Evolutionary conservation across 495 filamentous ascomycete genomes (phyloP).

Genomic region (Parmelia sp.): DNA sequence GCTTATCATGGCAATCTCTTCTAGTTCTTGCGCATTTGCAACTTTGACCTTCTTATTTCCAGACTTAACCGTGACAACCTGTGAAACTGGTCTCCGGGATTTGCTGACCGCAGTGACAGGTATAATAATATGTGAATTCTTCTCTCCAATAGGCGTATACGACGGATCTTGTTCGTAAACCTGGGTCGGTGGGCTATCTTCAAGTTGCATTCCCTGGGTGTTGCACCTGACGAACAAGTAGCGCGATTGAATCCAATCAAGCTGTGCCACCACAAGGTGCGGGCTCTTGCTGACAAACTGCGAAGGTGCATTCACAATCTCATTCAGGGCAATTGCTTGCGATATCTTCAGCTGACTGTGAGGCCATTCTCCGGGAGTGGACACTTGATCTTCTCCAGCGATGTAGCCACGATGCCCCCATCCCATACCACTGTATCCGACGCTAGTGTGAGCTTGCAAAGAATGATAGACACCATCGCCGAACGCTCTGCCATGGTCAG

Average conservation of each 20-base stretch:
- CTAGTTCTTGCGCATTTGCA: constrained; percentile 24
- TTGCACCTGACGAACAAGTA: constrained; percentile 68
- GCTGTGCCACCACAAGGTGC: constrained; percentile 65
- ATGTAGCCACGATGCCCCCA: not conserved
- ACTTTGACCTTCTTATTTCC: constrained; percentile 26
- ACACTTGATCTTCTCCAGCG: constrained; percentile 3
- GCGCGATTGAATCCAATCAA: constrained; percentile 87
- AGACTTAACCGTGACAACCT: constrained; percentile 23
- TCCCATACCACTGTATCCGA: constrained; percentile 42
- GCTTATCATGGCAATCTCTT: constrained; percentile 34
- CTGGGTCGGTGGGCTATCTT: constrained; percentile 29
- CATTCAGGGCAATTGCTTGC: constrained; percentile 69
- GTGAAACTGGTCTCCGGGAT: constrained; percentile 27
- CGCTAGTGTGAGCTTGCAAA: constrained; percentile 49
- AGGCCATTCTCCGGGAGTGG: constrained; percentile 48
- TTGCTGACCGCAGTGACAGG: constrained; percentile 46
- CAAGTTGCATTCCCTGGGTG: constrained; percentile 12
- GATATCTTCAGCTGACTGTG: constrained; percentile 54
- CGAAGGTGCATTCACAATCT: constrained; percentile 71
- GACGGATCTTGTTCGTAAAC: constrained; percentile 52
- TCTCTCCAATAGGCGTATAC: constrained; percentile 37
- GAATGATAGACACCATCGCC: constrained; percentile 84
- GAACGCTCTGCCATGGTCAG: constrained; percentile 58
- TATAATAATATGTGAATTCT: constrained; percentile 35
- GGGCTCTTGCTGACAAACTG: constrained; percentile 51